Conservation (phyloP, 2,329 filamentous ascomycete species). For the Ophiostoma novo-ulmi region DNA sequence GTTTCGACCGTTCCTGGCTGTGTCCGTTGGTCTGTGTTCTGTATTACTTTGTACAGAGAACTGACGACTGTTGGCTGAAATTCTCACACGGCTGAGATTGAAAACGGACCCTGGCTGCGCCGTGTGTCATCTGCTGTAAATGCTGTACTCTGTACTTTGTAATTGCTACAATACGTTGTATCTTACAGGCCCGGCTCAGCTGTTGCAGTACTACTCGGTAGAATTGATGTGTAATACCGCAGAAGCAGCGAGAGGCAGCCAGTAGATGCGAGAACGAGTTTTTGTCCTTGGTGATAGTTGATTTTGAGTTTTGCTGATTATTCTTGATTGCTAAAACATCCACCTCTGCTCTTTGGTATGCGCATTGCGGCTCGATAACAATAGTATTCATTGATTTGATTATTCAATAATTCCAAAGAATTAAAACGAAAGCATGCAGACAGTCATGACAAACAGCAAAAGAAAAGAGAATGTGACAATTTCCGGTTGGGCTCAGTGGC, state of each 20-base stretch:
- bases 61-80: neutral
- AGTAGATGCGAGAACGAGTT: neutral
- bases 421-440: neutral
- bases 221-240: slow-evolving; percentile 1
- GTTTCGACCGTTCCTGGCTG: slow-evolving; percentile 2
- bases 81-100: neutral
- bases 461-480: slow-evolving; percentile 2
- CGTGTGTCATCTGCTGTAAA: neutral
- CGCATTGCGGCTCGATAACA: neutral
- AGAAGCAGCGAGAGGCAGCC: slow-evolving; percentile 13
- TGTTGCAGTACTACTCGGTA: neutral
- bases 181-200: neutral
- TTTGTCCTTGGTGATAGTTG: neutral
- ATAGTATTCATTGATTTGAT: neutral
- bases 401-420: neutral
- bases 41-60: neutral
- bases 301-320: neutral
- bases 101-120: slow-evolving; percentile 2
- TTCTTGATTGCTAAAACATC: neutral
- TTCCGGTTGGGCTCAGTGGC: slow-evolving; percentile 7
- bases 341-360: neutral
- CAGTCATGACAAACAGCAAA: neutral
- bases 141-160: neutral
- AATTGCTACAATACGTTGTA: no score
- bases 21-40: neutral